phyloP scores from a whole-genome alignment of 139 green algal species.

The Closterium sp. region DNA sequence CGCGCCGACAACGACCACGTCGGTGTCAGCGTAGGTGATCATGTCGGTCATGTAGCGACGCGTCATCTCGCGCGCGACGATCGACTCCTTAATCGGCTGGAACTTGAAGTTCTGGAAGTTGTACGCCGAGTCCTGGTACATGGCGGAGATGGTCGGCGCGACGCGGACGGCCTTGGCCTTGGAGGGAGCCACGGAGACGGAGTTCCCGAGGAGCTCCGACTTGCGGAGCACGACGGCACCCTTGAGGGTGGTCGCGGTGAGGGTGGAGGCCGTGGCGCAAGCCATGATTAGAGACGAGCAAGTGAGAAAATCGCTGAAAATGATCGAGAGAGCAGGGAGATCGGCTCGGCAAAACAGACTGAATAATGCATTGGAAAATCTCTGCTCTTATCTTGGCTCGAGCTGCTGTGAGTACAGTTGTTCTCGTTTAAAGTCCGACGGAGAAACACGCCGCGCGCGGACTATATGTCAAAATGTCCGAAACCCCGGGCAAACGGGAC shows the following conservation, averaged over 20 bases:
- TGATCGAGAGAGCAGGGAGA: not conserved
- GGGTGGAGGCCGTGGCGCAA: not conserved
- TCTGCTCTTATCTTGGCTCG: not conserved
- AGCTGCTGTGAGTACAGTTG: no score
- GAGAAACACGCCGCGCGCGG: no score
- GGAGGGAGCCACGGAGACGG: not conserved
- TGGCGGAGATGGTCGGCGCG: not conserved
- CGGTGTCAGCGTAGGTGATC: conserved; percentile 77
- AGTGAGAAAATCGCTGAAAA: not conserved
- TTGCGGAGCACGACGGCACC: not conserved
- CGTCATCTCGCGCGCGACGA: conserved; percentile 49
- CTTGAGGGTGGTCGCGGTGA: not conserved
- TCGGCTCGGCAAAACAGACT: not conserved
- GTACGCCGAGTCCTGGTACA: conserved; percentile 19
- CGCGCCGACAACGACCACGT: conserved; percentile 75
- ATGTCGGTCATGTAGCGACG: conserved; percentile 90
- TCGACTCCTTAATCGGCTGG: conserved; percentile 49
- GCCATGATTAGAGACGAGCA: not conserved
- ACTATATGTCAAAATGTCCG: no score
- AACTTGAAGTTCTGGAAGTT: conserved; percentile 55
- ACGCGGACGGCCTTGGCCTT: not conserved
- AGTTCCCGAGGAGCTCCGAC: not conserved
- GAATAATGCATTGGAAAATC: not conserved
- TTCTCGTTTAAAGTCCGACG: no score
- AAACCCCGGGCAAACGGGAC: no score